Evolutionary conservation across 305 asterid species (phyloP), one percentile per base, ranked within the genome.

Genomic region (Solanum chacoense): DNA sequence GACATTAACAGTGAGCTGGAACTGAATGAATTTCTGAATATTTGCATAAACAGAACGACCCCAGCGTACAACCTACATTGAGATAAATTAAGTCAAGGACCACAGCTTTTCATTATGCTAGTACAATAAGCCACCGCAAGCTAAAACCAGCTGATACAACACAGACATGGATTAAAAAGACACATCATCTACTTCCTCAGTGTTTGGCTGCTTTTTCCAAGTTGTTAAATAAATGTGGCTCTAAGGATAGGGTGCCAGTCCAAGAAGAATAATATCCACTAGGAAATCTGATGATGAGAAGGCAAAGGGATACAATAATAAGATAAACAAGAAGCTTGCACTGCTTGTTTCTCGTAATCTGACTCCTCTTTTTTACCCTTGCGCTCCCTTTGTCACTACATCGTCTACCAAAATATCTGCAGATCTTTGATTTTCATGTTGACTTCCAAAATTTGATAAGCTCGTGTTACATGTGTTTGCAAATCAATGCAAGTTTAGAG

Each of bases 31-130:
- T 91, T 96, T 97, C 92, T 96, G 99, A 86, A 96, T 96, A 78
- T 96, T 96, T 91, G 99, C 98, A 89, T 95, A 96, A 26, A 97
- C 98, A 34, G 99, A 96, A 84, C 98, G 98, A 32, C 99, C 99
- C 99, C 99, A 97, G 26, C 98, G 96, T 75, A 97, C 99, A 92
- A 97, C 99, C 99, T 96, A 92, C 90, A 91, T 22, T 76, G 81
- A 75, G 86, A 90, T 36, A 89, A 88, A 75, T 83, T 55, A 84
- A 88, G 59, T 88, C 42, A 81, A 80, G 67, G 24, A 42, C 77
- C 73, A 75, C 22, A n/a, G 84, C 31, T 87, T 37, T 87, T 87
- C 65, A 42, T 24, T 74, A 24, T 2, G 76, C 63, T 67, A 81
- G 37, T 55, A 59, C 45, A n/a, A 22, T 84, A 59, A 32, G 75